Evolutionary conservation across 176 grass and related monocot genomes (phyloP).

Genomic region (Triticum turgidum): DNA sequence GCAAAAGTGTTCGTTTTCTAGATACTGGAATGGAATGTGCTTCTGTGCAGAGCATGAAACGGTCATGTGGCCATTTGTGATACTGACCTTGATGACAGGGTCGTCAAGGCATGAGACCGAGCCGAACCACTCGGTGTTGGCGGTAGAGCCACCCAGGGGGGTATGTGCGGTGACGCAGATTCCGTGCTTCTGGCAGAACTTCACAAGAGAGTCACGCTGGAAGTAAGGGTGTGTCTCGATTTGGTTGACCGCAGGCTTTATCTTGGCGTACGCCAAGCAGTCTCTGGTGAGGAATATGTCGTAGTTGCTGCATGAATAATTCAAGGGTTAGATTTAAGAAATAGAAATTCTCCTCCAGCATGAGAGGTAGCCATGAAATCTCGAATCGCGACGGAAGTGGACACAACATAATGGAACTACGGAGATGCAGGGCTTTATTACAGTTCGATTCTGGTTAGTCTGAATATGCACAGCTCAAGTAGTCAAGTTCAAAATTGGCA

Average conservation of each 20-base stretch:
- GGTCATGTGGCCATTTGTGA: neutral
- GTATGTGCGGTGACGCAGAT: conserved; percentile 88
- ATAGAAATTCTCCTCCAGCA: neutral
- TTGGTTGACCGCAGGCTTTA: conserved; percentile 94
- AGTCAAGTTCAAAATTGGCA: neutral
- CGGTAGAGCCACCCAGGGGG: conserved; percentile 72
- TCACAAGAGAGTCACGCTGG: conserved; percentile 86
- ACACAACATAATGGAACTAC: neutral
- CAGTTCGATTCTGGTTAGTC: neutral
- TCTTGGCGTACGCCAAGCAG: conserved; percentile 80
- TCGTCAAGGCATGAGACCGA: conserved; percentile 83
- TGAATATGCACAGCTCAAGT: neutral
- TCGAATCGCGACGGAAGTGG: neutral
- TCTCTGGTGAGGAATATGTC: conserved; percentile 95
- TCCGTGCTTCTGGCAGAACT: conserved; percentile 95
- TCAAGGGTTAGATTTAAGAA: neutral
- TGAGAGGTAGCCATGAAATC: neutral
- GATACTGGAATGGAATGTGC: too few species aligned
- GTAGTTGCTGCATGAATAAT: conserved; percentile 76
- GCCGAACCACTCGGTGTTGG: conserved; percentile 84
- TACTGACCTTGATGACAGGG: conserved; percentile 67
- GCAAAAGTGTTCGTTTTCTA: neutral
- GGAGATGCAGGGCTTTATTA: neutral
- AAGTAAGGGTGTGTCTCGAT: conserved; percentile 91
- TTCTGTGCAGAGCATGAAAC: too few species aligned